Conservation (phyloP, 306 rosid species). For the Glycine tomentella region DNA sequence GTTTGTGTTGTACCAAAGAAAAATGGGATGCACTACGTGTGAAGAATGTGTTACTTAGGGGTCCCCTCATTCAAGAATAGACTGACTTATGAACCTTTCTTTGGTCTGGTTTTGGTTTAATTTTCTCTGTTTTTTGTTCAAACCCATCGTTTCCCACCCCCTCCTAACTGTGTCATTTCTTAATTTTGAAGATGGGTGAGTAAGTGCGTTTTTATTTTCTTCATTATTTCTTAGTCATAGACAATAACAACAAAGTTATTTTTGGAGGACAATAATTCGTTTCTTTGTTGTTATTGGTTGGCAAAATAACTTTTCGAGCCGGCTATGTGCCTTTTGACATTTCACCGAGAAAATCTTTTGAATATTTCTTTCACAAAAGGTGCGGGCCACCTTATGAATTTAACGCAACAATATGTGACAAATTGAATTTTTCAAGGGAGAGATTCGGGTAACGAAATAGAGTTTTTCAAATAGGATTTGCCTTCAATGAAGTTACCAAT, state of each 20-base stretch:
- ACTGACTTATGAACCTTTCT: not conserved
- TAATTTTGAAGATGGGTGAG: not conserved
- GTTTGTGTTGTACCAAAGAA: conserved; percentile 26
- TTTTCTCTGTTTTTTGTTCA: not conserved
- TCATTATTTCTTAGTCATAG: no score
- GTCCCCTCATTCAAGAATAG: not conserved
- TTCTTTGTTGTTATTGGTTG: not conserved
- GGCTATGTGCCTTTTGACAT: not conserved
- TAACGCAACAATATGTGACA: not conserved
- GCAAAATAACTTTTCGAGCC: not conserved
- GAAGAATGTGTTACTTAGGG: conserved; percentile 1
- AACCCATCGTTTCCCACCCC: not conserved
- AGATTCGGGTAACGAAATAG: no score
- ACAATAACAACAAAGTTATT: no score
- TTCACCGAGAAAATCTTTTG: not conserved
- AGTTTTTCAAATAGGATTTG: no score
- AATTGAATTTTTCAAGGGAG: not conserved
- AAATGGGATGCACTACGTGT: conserved; percentile 12
- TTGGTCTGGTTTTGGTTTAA: not conserved
- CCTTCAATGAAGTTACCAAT: no score
- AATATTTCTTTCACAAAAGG: not conserved
- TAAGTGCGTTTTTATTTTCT: not conserved
- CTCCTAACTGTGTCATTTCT: not conserved
- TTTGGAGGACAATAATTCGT: not conserved
- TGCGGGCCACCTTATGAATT: not conserved